A percentile compares a stretch with the other conserved stretches of the same genome.
phyloP scores from a whole-genome alignment of 208 protist genomes.

The Wallacemonas rigidus region DNA sequence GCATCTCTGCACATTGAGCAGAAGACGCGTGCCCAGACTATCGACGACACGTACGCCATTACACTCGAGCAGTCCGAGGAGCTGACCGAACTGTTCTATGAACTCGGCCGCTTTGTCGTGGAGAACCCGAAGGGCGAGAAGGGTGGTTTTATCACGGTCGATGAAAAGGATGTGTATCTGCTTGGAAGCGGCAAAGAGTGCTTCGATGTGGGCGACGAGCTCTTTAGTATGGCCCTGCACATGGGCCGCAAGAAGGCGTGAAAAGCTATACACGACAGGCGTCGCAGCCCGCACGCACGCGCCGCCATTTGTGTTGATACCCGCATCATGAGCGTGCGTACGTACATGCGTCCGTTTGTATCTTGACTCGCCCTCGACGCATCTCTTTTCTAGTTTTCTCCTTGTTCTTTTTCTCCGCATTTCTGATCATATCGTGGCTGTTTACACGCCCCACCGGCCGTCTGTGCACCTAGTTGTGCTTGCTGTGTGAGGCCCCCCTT shows the following conservation, averaged over 20 bases:
- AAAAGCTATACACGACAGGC: neutral
- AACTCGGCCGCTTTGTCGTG: conserved; percentile 77
- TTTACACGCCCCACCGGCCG: too few relatives aligned
- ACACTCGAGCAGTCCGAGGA: conserved; percentile 73
- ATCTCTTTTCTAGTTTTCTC: neutral
- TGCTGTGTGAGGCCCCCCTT: too few relatives aligned
- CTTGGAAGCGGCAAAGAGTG: conserved; percentile 67
- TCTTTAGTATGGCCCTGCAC: conserved; percentile 75
- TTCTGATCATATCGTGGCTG: neutral
- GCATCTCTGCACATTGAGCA: conserved; percentile 69
- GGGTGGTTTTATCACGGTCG: conserved; percentile 79
- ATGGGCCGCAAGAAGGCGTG: conserved; percentile 29
- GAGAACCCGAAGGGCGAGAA: conserved; percentile 72
- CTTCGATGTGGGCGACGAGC: conserved; percentile 72
- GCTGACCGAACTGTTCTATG: conserved; percentile 79
- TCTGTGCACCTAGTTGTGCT: too few relatives aligned
- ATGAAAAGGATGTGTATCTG: conserved; percentile 82
- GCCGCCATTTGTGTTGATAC: too few relatives aligned
- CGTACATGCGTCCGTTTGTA: neutral
- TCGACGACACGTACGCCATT: conserved; percentile 61
- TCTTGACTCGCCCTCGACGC: neutral
- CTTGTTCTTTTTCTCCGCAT: conserved; percentile 23
- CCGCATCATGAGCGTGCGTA: too few relatives aligned
- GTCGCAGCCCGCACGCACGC: too few relatives aligned
- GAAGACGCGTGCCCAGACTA: conserved; percentile 58